Conservation (phyloP, 805 yeast species). For the Yamadazyma olivae region DNA sequence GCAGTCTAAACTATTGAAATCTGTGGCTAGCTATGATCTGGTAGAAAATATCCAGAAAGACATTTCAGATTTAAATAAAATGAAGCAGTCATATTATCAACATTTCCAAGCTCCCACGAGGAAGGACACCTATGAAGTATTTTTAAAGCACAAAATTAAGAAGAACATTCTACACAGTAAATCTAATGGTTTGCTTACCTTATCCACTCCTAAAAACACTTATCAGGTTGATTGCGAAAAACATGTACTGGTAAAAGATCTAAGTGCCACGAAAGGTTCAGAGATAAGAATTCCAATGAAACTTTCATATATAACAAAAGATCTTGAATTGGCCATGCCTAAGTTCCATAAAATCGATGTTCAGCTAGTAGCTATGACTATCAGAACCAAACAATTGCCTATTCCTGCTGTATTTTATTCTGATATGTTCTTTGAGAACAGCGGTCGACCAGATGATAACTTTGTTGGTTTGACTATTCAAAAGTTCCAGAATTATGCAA, state of each 20-base stretch:
- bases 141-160: conserved; percentile 27
- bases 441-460: conserved; percentile 22
- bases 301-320: conserved; percentile 21
- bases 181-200: conserved; percentile 28
- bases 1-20: conserved; percentile 17
- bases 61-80: conserved; percentile 24
- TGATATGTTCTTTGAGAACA: conserved; percentile 34
- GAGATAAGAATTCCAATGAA: conserved; percentile 7
- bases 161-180: conserved; percentile 28
- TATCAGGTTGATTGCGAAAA: conserved; percentile 16
- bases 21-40: conserved; percentile 10
- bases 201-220: conserved; percentile 29
- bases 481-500: conserved; percentile 29
- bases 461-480: conserved; percentile 30
- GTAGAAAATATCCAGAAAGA: conserved; percentile 11
- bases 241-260: conserved; percentile 6
- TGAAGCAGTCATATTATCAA: conserved; percentile 25
- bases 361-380: conserved; percentile 28
- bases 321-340: conserved; percentile 20
- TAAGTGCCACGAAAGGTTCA: conserved; percentile 2
- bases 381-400: conserved; percentile 28
- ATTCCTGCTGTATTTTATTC: conserved; percentile 34
- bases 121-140: conserved; percentile 24
- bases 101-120: conserved; percentile 12
- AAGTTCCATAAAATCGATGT: conserved; percentile 20